phyloP scores from a whole-genome alignment of 176 grass and related monocot species.

The Musa acuminata region DNA sequence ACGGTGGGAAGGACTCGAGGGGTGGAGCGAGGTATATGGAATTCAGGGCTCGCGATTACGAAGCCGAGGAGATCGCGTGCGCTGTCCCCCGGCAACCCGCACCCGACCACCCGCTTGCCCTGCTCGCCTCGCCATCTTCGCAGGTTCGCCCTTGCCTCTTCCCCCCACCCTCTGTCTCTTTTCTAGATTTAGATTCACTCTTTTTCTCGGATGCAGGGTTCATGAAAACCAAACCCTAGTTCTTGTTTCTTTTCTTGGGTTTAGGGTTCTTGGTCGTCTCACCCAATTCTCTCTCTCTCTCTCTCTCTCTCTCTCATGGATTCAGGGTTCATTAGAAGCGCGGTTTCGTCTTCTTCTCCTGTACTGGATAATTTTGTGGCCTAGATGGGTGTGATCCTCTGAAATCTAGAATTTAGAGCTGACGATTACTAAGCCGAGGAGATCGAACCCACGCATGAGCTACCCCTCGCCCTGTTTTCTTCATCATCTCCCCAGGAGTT shows the following conservation, averaged over 20 bases:
- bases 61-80: slow-evolving; percentile 6
- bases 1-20: not conserved
- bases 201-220: not conserved
- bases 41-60: slow-evolving; percentile 10
- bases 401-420: too few species aligned
- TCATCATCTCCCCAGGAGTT: too few species aligned
- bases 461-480: too few species aligned
- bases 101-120: not conserved
- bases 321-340: too few species aligned
- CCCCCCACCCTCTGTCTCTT: not conserved
- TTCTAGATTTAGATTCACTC: not conserved
- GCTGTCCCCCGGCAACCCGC: not conserved
- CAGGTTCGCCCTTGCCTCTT: not conserved
- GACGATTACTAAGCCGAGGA: too few species aligned
- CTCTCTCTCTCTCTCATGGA: too few species aligned
- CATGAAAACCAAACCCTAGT: not conserved
- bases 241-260: not conserved
- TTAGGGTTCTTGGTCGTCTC: not conserved
- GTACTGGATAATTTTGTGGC: too few species aligned
- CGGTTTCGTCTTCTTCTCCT: too few species aligned
- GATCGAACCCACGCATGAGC: too few species aligned
- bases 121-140: not conserved
- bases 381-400: too few species aligned
- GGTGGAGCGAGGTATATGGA: not conserved
- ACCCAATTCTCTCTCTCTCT: too few species aligned